Evolutionary conservation across 2,329 filamentous ascomycete species (phyloP).

Genomic region (Colletotrichum filicis): DNA sequence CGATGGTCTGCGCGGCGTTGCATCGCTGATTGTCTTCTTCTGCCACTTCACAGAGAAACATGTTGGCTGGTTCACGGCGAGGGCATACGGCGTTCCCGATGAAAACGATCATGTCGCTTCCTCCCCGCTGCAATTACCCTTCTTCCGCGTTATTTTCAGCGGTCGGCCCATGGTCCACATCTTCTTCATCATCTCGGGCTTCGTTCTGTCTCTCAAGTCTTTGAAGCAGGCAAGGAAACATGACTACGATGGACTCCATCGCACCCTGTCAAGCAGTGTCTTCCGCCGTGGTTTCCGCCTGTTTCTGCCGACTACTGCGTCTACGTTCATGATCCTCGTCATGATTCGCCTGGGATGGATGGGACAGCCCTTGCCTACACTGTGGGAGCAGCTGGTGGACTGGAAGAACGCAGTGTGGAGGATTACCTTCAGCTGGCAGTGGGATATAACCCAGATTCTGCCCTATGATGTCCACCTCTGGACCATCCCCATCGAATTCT

Average conservation of each 20-base stretch:
- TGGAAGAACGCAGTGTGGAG: constrained; percentile 41
- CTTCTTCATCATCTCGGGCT: constrained; percentile 64
- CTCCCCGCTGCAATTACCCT: constrained; percentile 55
- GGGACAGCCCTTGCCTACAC: constrained; percentile 40
- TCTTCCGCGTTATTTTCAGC: constrained; percentile 54
- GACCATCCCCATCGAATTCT: constrained; percentile 61
- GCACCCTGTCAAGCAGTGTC: constrained; percentile 56
- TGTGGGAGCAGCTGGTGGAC: constrained; percentile 40
- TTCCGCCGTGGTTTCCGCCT: constrained; percentile 59
- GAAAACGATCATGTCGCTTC: constrained; percentile 44
- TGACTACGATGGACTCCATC: constrained; percentile 48
- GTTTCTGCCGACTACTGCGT: constrained; percentile 56
- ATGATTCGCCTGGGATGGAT: constrained; percentile 45
- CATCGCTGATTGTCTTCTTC: constrained; percentile 59
- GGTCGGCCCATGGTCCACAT: constrained; percentile 61
- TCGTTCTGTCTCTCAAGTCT: constrained; percentile 57
- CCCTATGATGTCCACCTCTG: constrained; percentile 57
- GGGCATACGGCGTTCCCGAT: constrained; percentile 47
- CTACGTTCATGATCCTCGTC: constrained; percentile 52
- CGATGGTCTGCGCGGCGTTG: constrained; percentile 61
- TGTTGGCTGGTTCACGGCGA: constrained; percentile 43
- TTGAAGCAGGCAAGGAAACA: constrained; percentile 52
- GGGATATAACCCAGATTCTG: constrained; percentile 40
- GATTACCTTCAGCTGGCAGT: constrained; percentile 42
- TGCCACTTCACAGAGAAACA: constrained; percentile 58